A percentile compares a stretch with the other conserved stretches of the same genome.
phyloP scores from a whole-genome alignment of 148 eudicot genomes.

The Rhododendron simsii region DNA sequence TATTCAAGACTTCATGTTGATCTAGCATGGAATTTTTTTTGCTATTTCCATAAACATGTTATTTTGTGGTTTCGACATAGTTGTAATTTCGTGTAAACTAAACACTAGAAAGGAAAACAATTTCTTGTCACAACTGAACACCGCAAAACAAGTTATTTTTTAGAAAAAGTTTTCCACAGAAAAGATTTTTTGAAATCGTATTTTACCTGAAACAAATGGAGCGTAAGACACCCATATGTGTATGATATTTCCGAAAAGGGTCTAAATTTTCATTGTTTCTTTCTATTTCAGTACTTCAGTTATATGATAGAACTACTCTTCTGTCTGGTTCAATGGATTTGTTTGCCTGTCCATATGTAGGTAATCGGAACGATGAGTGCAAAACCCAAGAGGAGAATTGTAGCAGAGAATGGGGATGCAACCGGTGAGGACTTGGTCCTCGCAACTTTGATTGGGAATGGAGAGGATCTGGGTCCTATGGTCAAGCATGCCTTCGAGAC shows the following conservation, averaged over 20 bases:
- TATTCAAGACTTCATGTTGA: too few relatives aligned
- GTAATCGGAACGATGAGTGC: slow-evolving; percentile 42
- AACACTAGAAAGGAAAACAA: too few relatives aligned
- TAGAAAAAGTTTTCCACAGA: too few relatives aligned
- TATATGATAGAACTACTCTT: background rate
- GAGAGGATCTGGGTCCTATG: slow-evolving; percentile 88
- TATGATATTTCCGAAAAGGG: too few relatives aligned
- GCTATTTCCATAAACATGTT: too few relatives aligned
- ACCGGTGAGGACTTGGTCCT: slow-evolving; percentile 81
- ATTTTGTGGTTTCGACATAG: too few relatives aligned
- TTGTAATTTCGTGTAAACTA: too few relatives aligned
- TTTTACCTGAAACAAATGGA: too few relatives aligned
- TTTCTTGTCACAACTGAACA: too few relatives aligned
- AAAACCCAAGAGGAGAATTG: slow-evolving; percentile 61
- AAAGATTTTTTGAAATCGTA: too few relatives aligned
- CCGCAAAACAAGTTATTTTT: too few relatives aligned
- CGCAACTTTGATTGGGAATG: slow-evolving; percentile 73
- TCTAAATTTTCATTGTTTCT: background rate
- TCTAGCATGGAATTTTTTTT: too few relatives aligned
- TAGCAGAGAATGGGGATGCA: slow-evolving; percentile 65
- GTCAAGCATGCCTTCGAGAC: slow-evolving; percentile 76
- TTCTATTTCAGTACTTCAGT: background rate
- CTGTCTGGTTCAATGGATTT: background rate
- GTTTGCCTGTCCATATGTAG: slow-evolving; percentile 6
- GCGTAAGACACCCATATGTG: background rate